A percentile compares a stretch with the other conserved stretches of the same genome.
Conservation (phyloP, 331 rosid species). For the Spiraea crenata region DNA sequence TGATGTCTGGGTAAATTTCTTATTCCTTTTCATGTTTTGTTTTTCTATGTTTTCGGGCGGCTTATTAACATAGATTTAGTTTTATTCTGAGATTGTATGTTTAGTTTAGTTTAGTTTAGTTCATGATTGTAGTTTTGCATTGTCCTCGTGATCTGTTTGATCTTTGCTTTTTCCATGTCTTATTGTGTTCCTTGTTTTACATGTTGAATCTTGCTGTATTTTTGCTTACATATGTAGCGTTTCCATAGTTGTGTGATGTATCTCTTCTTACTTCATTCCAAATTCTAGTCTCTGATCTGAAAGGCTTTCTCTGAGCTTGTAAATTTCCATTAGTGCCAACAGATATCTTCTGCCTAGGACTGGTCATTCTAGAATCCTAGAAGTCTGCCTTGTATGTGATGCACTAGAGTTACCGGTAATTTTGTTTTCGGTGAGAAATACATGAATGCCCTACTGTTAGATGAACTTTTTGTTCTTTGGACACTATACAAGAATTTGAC, state of each 20-base stretch:
- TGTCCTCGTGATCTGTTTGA: neutral
- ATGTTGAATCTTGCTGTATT: neutral
- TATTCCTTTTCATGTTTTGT: constrained; percentile 15
- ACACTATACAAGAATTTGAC: too few relatives aligned
- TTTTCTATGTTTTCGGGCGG: too few relatives aligned
- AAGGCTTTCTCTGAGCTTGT: neutral
- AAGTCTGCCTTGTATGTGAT: neutral
- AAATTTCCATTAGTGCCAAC: neutral
- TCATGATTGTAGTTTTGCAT: neutral
- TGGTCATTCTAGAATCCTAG: neutral
- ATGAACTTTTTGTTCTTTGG: neutral
- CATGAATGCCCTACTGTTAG: neutral
- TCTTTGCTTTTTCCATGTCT: neutral
- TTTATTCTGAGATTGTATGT: too few relatives aligned
- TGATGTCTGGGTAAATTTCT: constrained; percentile 40
- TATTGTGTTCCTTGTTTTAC: too few relatives aligned
- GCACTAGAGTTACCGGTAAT: neutral
- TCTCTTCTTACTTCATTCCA: neutral
- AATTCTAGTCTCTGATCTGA: neutral
- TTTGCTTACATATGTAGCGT: neutral
- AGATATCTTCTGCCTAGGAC: neutral
- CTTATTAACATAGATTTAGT: too few relatives aligned
- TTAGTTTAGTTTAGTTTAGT: too few relatives aligned
- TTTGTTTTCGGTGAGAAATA: neutral
- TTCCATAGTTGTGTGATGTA: neutral